Evolutionary conservation across 2,329 filamentous ascomycete species (phyloP), one percentile per base, ranked within the genome.

Genomic region (Arthrobotrys musiformis): DNA sequence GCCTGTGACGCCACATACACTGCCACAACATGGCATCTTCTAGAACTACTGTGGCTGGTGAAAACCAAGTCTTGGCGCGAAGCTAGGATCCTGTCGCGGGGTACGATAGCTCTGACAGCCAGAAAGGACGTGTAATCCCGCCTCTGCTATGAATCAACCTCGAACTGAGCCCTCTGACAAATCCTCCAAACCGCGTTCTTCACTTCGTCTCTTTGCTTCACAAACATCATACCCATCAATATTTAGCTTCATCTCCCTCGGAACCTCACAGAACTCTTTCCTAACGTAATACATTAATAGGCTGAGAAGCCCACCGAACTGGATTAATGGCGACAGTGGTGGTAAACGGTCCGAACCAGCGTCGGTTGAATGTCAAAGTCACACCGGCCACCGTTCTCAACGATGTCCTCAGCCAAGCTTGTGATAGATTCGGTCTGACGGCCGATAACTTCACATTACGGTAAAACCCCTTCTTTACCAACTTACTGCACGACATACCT

Each of bases 341-440:
- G 19, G 66, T 77, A 6, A 77, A 70, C 60, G 73, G 73, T 26
- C 73, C 73, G 19, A 90, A 92, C 80, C 88, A 94, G 80, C 90
- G 92, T 80, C 89, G 93, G 81, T 89, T 90, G 61, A 92, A 89
- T 46, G 87, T 99, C 84, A 97, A 97, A 84, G 94, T 95, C 69
- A 91, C 88, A 0, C 93, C 93, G 0, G 88, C 88, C 69, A 97
- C 91, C 79, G 91, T 93, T 81, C 85, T 99, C 80, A 91, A 91
- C 72, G 94, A 97, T 82, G 88, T 99, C 1, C 87, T 97, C 17
- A 89, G 93, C 78, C 92, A 98, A 84, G 94, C 94, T 52, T 98
- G 94, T 83, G 86, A 87, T 80, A 97, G 94, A 85, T 88, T 97
- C 80, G 90, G 90, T 75, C 84, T 94, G 33, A 86, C 90, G 74